Evolutionary conservation across 2,329 filamentous ascomycete genomes (phyloP), one percentile per base, ranked within the genome.

Genomic region (Aspergillus sp.): DNA sequence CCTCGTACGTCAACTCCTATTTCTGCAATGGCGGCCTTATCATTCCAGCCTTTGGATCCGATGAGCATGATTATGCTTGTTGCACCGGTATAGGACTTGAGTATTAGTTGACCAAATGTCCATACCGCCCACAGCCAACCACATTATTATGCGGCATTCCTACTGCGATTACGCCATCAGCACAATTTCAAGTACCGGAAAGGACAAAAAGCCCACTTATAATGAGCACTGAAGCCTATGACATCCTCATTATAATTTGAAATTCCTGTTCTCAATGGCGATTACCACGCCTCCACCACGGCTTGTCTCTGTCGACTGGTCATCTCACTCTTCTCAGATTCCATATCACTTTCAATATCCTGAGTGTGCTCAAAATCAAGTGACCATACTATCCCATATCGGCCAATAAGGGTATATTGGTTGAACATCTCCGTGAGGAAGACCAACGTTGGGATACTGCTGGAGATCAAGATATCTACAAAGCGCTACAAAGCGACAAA

Each of bases 1-100:
- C 59, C 1, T 54, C 54, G 3, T 66, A 65, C 44, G 56, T 61
- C 7, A 65, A 64, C 32, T 63, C 60, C 25, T 61, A 62, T 30
- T 58, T 62, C 46, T 56, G 59, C 2, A 65, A 65, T 44, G 60
- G 57, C 0, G 61, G 58, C 1, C 41, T 65, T 2, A 54, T 65
- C 15, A 51, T 64, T 7, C 61, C 62, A 1, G 50, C 52, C n/a
- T 65, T 64, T 41, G 62, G 61, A 13, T 53, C 57, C 10, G 41
- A 53, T 13, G 37, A 47, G 30, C 49, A 45, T 22, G 60, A 65
- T 42, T 48, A 22, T 22, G 20, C 4, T 22, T 22, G 3, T 5
- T 22, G 20, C 20, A 22, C 4, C 20, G 20, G 4, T 22, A 22
- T 22, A 22, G 5, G 5, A 22, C 20, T 22, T 22, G 20, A 5